Evolutionary conservation across 352 stramenopile genomes (phyloP).

Genomic region (Globisporangium irregulare): DNA sequence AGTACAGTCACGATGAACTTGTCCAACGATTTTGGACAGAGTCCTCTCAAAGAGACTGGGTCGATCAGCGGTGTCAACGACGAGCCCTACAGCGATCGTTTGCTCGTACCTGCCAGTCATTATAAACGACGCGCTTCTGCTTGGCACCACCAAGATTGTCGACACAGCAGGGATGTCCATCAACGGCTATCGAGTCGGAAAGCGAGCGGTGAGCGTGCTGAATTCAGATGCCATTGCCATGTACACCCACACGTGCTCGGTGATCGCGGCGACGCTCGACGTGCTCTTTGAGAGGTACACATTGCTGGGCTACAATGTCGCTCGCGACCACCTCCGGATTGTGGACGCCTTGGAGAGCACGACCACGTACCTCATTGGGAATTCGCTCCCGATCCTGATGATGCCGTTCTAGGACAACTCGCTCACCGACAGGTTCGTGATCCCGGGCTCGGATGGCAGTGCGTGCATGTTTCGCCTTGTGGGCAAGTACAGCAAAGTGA

Average conservation of each 20-base stretch:
- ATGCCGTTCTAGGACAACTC: constrained; percentile 25
- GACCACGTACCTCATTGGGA: constrained; percentile 8
- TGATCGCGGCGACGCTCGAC: constrained; percentile 20
- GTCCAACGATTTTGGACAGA: neutral
- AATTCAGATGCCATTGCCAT: constrained; percentile 20
- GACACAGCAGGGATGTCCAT: too few relatives aligned
- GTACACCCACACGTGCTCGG: constrained; percentile 22
- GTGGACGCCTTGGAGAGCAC: constrained; percentile 17
- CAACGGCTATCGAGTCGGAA: too few relatives aligned
- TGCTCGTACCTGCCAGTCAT: too few relatives aligned
- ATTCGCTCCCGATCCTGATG: constrained; percentile 21
- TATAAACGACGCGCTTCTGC: too few relatives aligned
- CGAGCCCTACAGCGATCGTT: too few relatives aligned
- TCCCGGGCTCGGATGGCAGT: constrained; percentile 16
- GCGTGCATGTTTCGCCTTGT: constrained; percentile 20
- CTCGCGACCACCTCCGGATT: constrained; percentile 15
- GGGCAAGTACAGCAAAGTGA: constrained; percentile 8
- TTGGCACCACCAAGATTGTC: too few relatives aligned
- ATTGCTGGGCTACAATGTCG: constrained; percentile 27
- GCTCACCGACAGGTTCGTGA: neutral
- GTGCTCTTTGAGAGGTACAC: constrained; percentile 18
- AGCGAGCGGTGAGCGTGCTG: too few relatives aligned
- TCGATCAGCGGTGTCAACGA: neutral
- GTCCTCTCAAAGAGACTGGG: neutral
- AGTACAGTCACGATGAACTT: neutral